Evolutionary conservation across 2,329 filamentous ascomycete genomes (phyloP).

Genomic region (Xylaria sp.): DNA sequence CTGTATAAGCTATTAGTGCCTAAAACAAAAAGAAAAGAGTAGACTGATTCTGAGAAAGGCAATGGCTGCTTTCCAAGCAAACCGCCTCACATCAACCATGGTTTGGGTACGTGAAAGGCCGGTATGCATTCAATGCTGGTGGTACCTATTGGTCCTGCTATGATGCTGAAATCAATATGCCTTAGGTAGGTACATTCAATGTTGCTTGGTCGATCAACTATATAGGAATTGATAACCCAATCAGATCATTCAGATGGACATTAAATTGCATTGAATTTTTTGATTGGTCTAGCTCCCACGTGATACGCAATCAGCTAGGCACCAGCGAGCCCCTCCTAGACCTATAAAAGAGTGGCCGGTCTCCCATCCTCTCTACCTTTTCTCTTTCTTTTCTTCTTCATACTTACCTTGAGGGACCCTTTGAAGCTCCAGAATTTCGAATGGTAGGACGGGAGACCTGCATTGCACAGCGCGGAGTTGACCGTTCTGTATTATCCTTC

Average conservation of each 20-base stretch:
- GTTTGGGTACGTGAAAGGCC: too few species aligned
- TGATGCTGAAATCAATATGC: too few species aligned
- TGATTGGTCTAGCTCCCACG: constrained; percentile 34
- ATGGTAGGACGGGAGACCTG: constrained; percentile 58
- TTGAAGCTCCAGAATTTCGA: constrained; percentile 57
- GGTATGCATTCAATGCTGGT: too few species aligned
- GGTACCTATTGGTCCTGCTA: too few species aligned
- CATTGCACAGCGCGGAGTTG: constrained; percentile 64
- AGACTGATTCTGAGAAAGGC: too few species aligned
- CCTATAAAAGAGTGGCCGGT: constrained; percentile 39
- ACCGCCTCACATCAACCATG: too few species aligned
- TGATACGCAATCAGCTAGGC: constrained; percentile 37
- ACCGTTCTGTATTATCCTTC: constrained; percentile 62
- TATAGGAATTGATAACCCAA: constrained; percentile 27
- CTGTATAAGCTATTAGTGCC: too few species aligned
- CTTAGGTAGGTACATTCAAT: too few species aligned
- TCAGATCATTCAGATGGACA: not conserved
- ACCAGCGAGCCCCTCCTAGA: constrained; percentile 1
- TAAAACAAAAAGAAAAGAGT: too few species aligned
- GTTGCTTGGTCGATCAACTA: too few species aligned
- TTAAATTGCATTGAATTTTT: constrained; percentile 5
- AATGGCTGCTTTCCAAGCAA: too few species aligned
- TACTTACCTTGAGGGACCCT: constrained; percentile 62
- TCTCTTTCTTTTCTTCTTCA: constrained; percentile 55
- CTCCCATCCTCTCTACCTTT: constrained; percentile 28